Base-by-base conservation (phyloP, 208 protist genomes). In the Crithidia thermophila region DNA sequence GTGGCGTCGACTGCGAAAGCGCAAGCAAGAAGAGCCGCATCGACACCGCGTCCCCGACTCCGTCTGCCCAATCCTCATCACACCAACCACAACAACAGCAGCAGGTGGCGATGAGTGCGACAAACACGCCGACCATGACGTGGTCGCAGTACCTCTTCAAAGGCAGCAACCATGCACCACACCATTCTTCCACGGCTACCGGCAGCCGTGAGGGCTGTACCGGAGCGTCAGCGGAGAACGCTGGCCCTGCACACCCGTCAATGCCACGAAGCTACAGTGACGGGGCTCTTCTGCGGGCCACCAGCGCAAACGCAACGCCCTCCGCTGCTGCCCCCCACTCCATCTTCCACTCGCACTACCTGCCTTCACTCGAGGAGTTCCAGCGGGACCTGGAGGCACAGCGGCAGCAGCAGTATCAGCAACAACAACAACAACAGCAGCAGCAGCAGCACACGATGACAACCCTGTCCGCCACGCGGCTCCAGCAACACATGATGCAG, bases 341-440 rank as follows among this genome's bases (percentile, higher is more conserved):
- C 42, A 66, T 79, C 59, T 71, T 77, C 53, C 42, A 79, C 31
- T 23, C 64, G 16, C 59, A 79, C 20, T 74, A 74, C 45, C 57
- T 78, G 5, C 77, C 77, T 16, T 76, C 77, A 0, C 45, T 82
- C 10, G 61, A 77, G n/a, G 77, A 82, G 62, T 67, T 72, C 21
- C 66, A 82, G 51, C 60, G 53, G 1, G 7, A 81, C 20, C 23
- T 65, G 33, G 56, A 67, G 21, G 62, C 21, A 39, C 61, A 65
- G 34, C 58, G 69, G 36, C 62, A 43, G 61, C 59, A 59, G 28
- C 55, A 74, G 40, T 59, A 73, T 5, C 73, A 30, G 40, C 50
- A 55, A 14, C 65, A 65, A 16, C 53, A 39, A 46, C 66, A 59
- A 23, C 67, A 80, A 33, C 57, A 74, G 43, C 67, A 61, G 43